Evolutionary conservation across 371 early-diverging fungal species (phyloP).

Genomic region (Mortierella sp.): DNA sequence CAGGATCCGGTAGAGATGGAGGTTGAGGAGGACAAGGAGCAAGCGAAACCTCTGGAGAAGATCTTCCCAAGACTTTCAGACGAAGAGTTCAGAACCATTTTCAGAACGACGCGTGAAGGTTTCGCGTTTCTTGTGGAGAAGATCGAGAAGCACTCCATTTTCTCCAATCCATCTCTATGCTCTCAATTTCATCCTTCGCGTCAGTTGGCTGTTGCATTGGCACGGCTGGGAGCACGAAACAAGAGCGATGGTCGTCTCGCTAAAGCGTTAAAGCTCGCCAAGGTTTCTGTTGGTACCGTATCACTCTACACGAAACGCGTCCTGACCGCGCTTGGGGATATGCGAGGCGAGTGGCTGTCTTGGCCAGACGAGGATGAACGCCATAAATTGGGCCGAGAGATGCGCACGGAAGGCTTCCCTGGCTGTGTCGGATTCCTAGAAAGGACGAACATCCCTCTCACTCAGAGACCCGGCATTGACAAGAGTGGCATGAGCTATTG

Average conservation of each 20-base stretch:
- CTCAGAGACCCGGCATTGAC: conserved; percentile 3
- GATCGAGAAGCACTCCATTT: conserved; percentile 5
- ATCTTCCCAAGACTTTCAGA: neutral
- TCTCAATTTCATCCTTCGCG: conserved; percentile 3
- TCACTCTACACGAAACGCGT: conserved; percentile 5
- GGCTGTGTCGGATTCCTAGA: conserved; percentile 16
- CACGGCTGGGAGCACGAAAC: conserved; percentile 14
- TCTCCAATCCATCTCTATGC: conserved; percentile 8
- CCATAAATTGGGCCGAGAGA: conserved; percentile 1
- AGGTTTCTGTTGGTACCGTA: conserved; percentile 4
- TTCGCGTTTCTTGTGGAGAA: conserved; percentile 7
- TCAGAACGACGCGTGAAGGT: conserved; percentile 16
- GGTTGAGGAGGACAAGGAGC: no score
- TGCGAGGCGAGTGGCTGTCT: neutral
- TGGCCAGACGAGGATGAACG: conserved; percentile 11
- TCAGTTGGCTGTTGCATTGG: conserved; percentile 16
- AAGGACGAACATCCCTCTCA: conserved; percentile 10
- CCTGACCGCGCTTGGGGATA: neutral
- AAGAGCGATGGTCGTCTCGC: neutral
- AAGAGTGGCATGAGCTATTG: conserved; percentile 1
- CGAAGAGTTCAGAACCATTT: conserved; percentile 11
- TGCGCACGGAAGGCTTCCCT: conserved; percentile 12
- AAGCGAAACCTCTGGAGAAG: no score
- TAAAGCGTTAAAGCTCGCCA: no score
- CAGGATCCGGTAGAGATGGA: no score